Percentiles rank a stretch among this genome's conserved stretches.
These are phyloP conservation scores for Tylopilus felleus DNA, from an alignment of 768 basidiomycete genomes.

Conservation along the genomic window DNA sequence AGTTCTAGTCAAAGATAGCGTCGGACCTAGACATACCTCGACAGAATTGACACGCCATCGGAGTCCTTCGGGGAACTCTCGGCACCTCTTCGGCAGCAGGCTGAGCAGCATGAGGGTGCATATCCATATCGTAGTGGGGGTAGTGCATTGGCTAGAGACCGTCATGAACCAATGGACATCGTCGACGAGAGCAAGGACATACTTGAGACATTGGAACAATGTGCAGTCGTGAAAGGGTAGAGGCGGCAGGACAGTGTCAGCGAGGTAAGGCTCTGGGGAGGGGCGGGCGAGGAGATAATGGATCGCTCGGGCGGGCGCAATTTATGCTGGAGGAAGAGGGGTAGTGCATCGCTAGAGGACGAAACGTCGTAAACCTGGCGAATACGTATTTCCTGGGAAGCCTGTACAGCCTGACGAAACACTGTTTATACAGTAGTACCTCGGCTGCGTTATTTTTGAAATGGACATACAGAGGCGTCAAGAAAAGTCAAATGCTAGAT, in stretches of 20 bases:
- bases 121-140: conserved; percentile 10
- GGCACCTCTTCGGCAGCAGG: conserved; percentile 19
- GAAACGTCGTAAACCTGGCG: conserved; percentile 28
- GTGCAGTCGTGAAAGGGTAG: background rate
- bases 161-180: background rate
- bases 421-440: conserved; percentile 11
- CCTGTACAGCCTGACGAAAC: conserved; percentile 32
- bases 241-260: background rate
- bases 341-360: conserved; percentile 22
- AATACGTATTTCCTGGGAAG: conserved; percentile 33
- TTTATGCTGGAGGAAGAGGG: conserved; percentile 28
- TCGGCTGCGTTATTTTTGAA: conserved; percentile 31
- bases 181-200: conserved; percentile 1
- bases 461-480: conserved; percentile 18
- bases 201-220: conserved; percentile 24
- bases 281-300: conserved; percentile 6
- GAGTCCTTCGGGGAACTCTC: conserved; percentile 44
- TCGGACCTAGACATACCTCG: conserved; percentile 41
- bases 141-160: conserved; percentile 10
- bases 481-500: conserved; percentile 25
- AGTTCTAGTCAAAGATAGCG: background rate
- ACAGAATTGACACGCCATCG: conserved; percentile 76
- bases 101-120: background rate
- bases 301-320: conserved; percentile 18
- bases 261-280: conserved; percentile 3